Evolutionary conservation across 306 rosid species (phyloP).

Genomic region (Cucumis melo): DNA sequence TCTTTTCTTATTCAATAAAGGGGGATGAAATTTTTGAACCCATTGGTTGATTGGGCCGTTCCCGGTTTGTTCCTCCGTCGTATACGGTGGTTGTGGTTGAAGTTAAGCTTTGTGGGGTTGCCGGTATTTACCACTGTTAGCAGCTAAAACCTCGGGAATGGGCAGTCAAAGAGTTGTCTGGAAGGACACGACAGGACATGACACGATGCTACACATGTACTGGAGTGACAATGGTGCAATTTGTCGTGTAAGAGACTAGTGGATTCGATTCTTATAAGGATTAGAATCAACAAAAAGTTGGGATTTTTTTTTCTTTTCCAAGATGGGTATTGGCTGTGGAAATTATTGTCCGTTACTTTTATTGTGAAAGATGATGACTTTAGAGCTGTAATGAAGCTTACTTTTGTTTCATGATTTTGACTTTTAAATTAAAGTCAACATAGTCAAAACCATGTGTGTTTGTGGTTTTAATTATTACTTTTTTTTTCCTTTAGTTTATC

Average conservation of each 20-base stretch:
- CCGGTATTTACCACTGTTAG: neutral
- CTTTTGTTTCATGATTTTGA: neutral
- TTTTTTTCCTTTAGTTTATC: neutral
- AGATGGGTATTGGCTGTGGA: neutral
- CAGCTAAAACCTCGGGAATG: neutral
- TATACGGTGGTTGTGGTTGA: neutral
- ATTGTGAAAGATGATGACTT: neutral
- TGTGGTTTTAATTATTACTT: neutral
- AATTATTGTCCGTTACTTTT: neutral
- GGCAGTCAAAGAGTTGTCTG: neutral
- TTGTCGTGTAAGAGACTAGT: neutral
- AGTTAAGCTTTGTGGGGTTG: neutral
- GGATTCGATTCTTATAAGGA: neutral
- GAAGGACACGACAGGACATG: neutral
- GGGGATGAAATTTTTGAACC: neutral
- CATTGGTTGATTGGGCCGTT: neutral
- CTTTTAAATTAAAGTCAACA: neutral
- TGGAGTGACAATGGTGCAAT: neutral
- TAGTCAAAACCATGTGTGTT: neutral
- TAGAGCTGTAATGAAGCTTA: neutral
- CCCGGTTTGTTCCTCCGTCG: neutral
- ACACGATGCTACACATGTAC: neutral
- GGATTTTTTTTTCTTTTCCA: neutral
- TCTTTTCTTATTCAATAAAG: neutral
- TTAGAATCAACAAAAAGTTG: neutral